Conservation (phyloP, 2,329 filamentous ascomycete species). For the Pseudocercospora crystallina region DNA sequence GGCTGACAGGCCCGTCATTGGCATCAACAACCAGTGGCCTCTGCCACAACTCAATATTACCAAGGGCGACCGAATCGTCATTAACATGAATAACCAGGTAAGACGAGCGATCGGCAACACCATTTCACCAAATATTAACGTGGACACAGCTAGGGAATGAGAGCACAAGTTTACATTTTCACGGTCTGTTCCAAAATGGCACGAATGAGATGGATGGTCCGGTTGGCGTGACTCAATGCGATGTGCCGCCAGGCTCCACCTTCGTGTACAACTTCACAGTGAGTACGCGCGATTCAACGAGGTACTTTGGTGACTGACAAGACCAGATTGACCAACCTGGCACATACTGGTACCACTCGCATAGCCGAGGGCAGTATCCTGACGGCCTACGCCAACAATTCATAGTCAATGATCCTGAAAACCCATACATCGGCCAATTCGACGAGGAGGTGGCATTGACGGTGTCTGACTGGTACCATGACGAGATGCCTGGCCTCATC, state of each 20-base stretch:
- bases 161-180: conserved; percentile 70
- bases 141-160: conserved; percentile 56
- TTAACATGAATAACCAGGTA: conserved; percentile 65
- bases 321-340: conserved; percentile 48
- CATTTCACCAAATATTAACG: not conserved
- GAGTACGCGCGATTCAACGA: conserved; percentile 1
- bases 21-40: conserved; percentile 73
- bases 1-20: conserved; percentile 54
- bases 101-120: not conserved
- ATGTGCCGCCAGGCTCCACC: conserved; percentile 61
- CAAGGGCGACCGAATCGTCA: conserved; percentile 68
- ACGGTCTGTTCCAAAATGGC: conserved; percentile 75
- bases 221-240: conserved; percentile 65
- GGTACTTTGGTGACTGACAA: not conserved
- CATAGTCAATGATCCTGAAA: conserved; percentile 61
- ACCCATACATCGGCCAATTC: conserved; percentile 54
- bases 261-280: conserved; percentile 70
- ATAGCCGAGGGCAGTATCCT: conserved; percentile 63
- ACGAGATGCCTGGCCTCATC: conserved; percentile 53
- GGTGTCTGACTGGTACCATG: conserved; percentile 73
- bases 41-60: conserved; percentile 71
- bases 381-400: conserved; percentile 69
- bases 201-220: conserved; percentile 75
- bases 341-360: conserved; percentile 67
- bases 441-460: conserved; percentile 64